Base-by-base conservation (phyloP, 805 yeast genomes). In the Barnettozyma populi region DNA sequence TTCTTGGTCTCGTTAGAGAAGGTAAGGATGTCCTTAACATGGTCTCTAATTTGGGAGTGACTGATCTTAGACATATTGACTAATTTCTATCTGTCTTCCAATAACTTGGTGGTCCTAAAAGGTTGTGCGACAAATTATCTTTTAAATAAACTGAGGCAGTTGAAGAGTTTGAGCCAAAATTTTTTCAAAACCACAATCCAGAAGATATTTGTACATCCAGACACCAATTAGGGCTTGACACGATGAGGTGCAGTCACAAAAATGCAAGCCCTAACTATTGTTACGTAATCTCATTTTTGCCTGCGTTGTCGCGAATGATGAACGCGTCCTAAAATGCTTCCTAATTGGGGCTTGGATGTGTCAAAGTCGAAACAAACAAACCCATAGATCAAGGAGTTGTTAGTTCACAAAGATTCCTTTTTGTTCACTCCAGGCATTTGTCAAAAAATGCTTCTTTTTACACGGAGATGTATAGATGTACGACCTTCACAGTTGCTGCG, bases 1-100 rank as follows among this genome's bases (percentile, higher is more conserved):
- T 94, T 92, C 88, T 94, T 94, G 79, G 92, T 85, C 76, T 86
- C 94, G 73, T 72, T 81, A 67, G 98, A 89, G 84, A 73, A 82
- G 71, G 83, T 85, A 74, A 94, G 79, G 70, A 94, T 80, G 77
- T 88, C 84, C 73, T 86, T 81, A 73, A 94, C 97, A 82, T 90
- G 81, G 70, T 86, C 97, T 80, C 99, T 95, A 67, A 94, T 96
- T 76, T 86, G 90, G 70, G 95, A 71, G 66, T 86, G 79, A 66
- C 92, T 80, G 74, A 94, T 80, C 80, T 94, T 94, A 64, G 95
- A 86, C 92, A 86, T 85, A 63, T 58, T 62, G 53, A 45, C 46
- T 41, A 38, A 45, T 10, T 24, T 49, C 47, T 59, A 61, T 62
- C 73, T 81, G 90, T 85, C 94, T 86, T 88, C 94, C 95, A 85